A percentile compares a stretch with the other conserved stretches of the same genome.
phyloP scores from a whole-genome alignment of 106 monocot genomes.

The Hemerocallis citrina region DNA sequence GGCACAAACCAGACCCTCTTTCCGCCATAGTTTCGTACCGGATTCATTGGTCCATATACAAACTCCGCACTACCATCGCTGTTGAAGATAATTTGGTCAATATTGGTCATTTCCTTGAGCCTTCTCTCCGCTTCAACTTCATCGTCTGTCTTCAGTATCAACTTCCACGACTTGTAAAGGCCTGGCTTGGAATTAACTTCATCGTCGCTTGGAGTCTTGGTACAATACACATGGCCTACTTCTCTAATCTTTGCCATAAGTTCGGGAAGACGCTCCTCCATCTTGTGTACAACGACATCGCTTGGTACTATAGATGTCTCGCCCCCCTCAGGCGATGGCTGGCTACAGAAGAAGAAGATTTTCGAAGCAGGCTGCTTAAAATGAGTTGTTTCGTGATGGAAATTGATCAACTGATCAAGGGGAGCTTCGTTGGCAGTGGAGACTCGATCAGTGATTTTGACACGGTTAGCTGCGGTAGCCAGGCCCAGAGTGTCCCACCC shows the following conservation, averaged over 20 bases:
- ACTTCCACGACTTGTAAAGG: not conserved
- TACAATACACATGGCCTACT: not conserved
- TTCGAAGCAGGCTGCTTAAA: constrained; percentile 7
- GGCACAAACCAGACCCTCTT: constrained; percentile 15
- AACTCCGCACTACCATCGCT: constrained; percentile 18
- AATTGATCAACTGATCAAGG: constrained; percentile 11
- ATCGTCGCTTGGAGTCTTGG: not conserved
- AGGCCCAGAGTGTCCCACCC: constrained; percentile 10
- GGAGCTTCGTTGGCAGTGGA: constrained; percentile 17
- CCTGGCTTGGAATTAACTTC: not conserved
- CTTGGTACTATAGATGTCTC: constrained; percentile 18
- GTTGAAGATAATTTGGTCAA: constrained; percentile 8
- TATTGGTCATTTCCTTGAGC: not conserved
- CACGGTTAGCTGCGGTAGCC: not conserved
- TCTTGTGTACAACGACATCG: constrained; percentile 17
- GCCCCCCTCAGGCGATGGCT: constrained; percentile 15
- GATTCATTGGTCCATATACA: constrained; percentile 17
- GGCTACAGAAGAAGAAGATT: constrained; percentile 28
- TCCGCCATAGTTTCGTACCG: constrained; percentile 6
- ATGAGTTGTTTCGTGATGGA: constrained; percentile 29
- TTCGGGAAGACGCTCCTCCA: constrained; percentile 23
- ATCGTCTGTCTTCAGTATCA: constrained; percentile 11
- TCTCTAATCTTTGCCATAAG: constrained; percentile 7
- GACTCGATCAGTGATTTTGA: constrained; percentile 7
- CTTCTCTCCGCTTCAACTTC: constrained; percentile 13